These are phyloP conservation scores for Quercus robur DNA, from an alignment of 306 rosid species.

Conservation along the genomic window DNA sequence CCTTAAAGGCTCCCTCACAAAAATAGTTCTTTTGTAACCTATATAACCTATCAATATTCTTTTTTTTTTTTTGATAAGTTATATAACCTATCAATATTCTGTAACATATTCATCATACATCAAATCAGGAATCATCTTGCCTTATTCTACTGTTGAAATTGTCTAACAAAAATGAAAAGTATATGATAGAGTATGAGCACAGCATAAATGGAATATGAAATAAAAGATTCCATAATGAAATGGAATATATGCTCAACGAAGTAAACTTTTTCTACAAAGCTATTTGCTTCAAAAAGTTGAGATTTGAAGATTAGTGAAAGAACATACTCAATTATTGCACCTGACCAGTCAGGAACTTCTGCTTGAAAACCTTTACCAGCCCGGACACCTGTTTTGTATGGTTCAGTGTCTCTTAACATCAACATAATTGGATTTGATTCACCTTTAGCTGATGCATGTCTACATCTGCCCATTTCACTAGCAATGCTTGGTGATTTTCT, in stretches of 20 bases:
- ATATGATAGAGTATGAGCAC: neutral
- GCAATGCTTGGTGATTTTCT: constrained; percentile 38
- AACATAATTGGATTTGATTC: constrained; percentile 47
- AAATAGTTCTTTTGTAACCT: neutral
- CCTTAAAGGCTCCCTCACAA: neutral
- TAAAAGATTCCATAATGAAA: neutral
- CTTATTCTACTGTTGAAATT: neutral
- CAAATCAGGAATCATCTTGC: neutral
- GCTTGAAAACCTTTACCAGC: constrained; percentile 97
- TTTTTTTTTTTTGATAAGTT: neutral
- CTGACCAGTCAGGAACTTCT: constrained; percentile 77
- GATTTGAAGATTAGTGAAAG: constrained; percentile 15
- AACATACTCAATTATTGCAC: constrained; percentile 59
- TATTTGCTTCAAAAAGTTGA: constrained; percentile 3
- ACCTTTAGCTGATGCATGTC: constrained; percentile 42
- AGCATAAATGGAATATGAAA: neutral
- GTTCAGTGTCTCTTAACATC: constrained; percentile 63
- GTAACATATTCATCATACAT: neutral
- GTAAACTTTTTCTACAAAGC: neutral
- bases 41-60: neutral
- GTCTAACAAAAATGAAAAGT: neutral
- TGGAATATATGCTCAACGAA: neutral
- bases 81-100: neutral
- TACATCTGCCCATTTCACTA: constrained; percentile 37
- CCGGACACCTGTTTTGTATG: constrained; percentile 55